These are phyloP conservation scores for Daedaleopsis sinensis DNA, from an alignment of 768 basidiomycete genomes.

Conservation along the genomic window DNA sequence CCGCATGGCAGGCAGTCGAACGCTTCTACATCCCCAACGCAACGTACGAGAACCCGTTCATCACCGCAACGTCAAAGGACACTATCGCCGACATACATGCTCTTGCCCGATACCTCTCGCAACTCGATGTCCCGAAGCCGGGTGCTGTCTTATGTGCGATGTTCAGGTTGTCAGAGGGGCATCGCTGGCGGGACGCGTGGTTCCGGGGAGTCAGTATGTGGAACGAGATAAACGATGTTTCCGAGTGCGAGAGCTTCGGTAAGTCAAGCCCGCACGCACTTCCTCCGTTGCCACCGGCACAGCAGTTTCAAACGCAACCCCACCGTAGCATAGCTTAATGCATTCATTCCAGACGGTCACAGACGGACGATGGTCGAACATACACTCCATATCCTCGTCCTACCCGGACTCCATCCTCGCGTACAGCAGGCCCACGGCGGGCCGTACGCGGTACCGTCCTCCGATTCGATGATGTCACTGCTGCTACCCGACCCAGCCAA, in stretches of 20 bases:
- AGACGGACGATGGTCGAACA: conserved; percentile 77
- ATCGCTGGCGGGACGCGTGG: conserved; percentile 42
- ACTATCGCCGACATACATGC: conserved; percentile 73
- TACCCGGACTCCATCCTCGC: conserved; percentile 65
- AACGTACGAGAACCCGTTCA: conserved; percentile 78
- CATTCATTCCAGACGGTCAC: conserved; percentile 60
- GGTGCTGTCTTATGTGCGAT: conserved; percentile 59
- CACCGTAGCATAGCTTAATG: neutral
- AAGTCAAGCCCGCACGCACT: conserved; percentile 25
- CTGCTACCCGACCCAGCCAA: conserved; percentile 8
- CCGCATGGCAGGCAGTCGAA: conserved; percentile 56
- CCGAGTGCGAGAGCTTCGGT: conserved; percentile 83
- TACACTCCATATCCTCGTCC: conserved; percentile 73
- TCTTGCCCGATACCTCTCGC: conserved; percentile 60
- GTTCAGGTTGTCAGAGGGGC: conserved; percentile 46
- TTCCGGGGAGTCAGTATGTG: conserved; percentile 71
- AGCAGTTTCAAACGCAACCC: neutral
- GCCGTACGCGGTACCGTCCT: neutral
- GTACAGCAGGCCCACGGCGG: conserved; percentile 23
- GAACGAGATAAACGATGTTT: conserved; percentile 75
- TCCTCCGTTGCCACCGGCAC: conserved; percentile 8
- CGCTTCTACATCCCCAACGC: conserved; percentile 75
- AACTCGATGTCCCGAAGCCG: conserved; percentile 70
- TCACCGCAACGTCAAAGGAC: conserved; percentile 74
- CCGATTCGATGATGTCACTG: conserved; percentile 8